Evolutionary conservation across 1,284 basidiomycete genomes (phyloP), one percentile per base, ranked within the genome.

Genomic region (Salmacisia buchloeana): DNA sequence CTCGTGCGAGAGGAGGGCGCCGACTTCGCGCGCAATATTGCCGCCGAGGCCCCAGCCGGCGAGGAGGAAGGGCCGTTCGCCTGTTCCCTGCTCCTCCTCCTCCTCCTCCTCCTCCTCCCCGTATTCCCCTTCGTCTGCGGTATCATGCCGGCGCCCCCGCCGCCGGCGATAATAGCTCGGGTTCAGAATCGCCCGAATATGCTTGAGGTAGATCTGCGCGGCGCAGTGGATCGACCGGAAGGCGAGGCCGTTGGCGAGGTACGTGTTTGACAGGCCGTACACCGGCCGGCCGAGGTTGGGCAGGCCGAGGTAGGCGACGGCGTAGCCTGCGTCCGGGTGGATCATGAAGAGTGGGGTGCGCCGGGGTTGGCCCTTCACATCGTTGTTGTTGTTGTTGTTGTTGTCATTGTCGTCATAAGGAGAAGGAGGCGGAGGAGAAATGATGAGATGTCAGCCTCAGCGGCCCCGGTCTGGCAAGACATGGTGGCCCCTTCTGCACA

Each of bases 1-100:
- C 21, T 54, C 27, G 12, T 54, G 27, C 9, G 27, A 15, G 3
- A 54, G 49, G 21, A 54, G 31, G 29, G 49, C 49, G 25, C 29
- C 49, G 29, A 54, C 34, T n/a, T 54, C 49, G 3, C 49, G 49
- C 5, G 49, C 49, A n/a, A 54, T 29, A n/a, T 54, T 54, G 49
- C 49, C 49, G 21, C 49, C 49, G 49, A 54, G n/a, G 29, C 49
- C 29, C 49, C 49, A 54, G 15, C 49, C 49, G 15, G 29, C 49
- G 15, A 54, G 29, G 29, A 54, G 27, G 29, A 33, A 54, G 13
- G 49, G 49, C 0, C 49, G 29, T 12, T 27, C 15, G 18, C 18
- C 13, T 18, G 29, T n/a, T n/a, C n/a, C n/a, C n/a, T n/a, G n/a
- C n/a, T n/a, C n/a, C n/a, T n/a, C n/a, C n/a, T n/a, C n/a, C n/a